A percentile compares a stretch with the other conserved stretches of the same genome.
Conservation (phyloP, 495 filamentous ascomycete species). For the Tuber magnatum region DNA sequence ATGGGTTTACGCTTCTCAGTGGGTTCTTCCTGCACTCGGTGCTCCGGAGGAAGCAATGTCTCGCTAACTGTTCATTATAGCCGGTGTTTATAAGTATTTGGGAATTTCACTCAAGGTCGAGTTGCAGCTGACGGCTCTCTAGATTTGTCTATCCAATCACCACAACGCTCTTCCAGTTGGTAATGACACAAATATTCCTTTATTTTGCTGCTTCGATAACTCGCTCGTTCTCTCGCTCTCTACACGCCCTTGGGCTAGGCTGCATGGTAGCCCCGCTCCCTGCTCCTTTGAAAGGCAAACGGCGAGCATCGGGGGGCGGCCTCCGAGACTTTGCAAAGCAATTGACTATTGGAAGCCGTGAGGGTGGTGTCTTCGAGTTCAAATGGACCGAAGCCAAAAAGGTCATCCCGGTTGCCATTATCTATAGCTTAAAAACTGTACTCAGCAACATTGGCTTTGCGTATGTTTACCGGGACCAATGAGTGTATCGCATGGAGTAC, state of each 20-base stretch:
- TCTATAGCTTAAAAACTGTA: slow-evolving; percentile 47
- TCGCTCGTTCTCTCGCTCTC: slow-evolving; percentile 40
- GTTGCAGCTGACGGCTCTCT: not conserved
- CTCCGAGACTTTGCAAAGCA: slow-evolving; percentile 47
- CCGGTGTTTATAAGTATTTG: slow-evolving; percentile 48
- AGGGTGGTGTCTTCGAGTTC: slow-evolving; percentile 49
- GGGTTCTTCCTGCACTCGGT: slow-evolving; percentile 14
- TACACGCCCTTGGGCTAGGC: slow-evolving; percentile 43
- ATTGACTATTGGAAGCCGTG: slow-evolving; percentile 3
- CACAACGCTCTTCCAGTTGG: slow-evolving; percentile 47
- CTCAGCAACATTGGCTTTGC: slow-evolving; percentile 50
- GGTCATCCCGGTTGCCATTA: slow-evolving; percentile 46
- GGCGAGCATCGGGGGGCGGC: slow-evolving; percentile 31
- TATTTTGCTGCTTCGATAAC: slow-evolving; percentile 43
- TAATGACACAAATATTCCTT: slow-evolving; percentile 47
- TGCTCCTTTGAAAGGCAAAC: slow-evolving; percentile 37
- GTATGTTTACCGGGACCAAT: slow-evolving; percentile 34
- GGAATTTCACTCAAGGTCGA: not conserved
- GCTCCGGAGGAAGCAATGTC: not conserved
- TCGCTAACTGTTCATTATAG: slow-evolving; percentile 39
- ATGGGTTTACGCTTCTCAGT: slow-evolving; percentile 48
- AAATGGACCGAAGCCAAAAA: slow-evolving; percentile 43
- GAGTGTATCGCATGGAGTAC: not conserved
- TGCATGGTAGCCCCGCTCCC: slow-evolving; percentile 42
- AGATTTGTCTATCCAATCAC: slow-evolving; percentile 50